Conservation (phyloP, 106 monocot genomes). For the Cymbidium sinense region DNA sequence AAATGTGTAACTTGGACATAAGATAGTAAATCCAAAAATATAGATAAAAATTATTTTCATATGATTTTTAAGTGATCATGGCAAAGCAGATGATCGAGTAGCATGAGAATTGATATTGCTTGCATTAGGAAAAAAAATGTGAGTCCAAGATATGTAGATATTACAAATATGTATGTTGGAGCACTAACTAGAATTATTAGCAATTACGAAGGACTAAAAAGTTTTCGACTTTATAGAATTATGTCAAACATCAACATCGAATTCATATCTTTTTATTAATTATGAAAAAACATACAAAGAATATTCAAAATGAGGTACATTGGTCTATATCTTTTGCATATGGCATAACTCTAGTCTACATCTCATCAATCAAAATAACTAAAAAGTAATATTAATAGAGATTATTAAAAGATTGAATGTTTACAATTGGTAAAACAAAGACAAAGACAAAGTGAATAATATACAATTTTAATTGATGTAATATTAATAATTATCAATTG, state of each 20-base stretch:
- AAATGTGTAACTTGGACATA: too few species aligned
- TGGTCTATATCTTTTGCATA: background rate
- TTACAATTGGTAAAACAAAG: background rate
- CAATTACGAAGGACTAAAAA: background rate
- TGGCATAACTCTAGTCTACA: background rate
- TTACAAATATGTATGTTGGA: background rate
- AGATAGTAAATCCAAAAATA: background rate
- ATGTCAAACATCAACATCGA: background rate
- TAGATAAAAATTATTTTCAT: background rate
- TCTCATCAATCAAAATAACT: background rate
- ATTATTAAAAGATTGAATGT: background rate
- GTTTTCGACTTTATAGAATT: background rate
- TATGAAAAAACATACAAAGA: background rate
- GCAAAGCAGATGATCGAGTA: background rate
- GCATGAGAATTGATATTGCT: background rate
- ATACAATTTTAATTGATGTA: background rate
- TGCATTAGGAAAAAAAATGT: background rate
- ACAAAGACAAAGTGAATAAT: background rate
- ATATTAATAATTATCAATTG: background rate
- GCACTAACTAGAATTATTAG: background rate
- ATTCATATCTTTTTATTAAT: background rate
- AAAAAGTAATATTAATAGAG: background rate
- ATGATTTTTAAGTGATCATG: background rate
- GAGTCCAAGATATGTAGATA: background rate
- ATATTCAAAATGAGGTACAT: background rate